phyloP scores from a whole-genome alignment of 495 filamentous ascomycete species.

The Cercophora newfieldiana region DNA sequence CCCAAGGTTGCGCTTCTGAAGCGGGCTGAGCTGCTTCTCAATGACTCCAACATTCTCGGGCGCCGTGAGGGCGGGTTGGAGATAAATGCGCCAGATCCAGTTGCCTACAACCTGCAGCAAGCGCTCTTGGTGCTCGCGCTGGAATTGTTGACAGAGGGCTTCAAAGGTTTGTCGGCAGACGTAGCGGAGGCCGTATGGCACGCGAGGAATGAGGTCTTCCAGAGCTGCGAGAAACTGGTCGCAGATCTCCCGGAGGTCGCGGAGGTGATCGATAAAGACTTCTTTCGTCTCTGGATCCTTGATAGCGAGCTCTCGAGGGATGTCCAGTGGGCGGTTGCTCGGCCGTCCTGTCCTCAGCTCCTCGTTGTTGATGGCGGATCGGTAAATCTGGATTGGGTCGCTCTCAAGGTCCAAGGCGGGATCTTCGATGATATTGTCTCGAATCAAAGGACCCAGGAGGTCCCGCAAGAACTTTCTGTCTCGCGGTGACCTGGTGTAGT shows the following conservation, averaged over 20 bases:
- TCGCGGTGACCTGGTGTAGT: conserved; percentile 86
- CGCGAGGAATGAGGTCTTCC: conserved; percentile 78
- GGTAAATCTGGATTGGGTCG: conserved; percentile 96
- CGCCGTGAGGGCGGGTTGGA: conserved; percentile 81
- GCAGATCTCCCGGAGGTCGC: conserved; percentile 88
- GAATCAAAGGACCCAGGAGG: conserved; percentile 76
- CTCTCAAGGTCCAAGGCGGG: conserved; percentile 89
- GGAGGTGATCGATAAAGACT: conserved; percentile 88
- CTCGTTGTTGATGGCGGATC: conserved; percentile 92
- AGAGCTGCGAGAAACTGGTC: conserved; percentile 81
- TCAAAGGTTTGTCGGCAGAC: conserved; percentile 86
- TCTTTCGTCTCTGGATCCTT: conserved; percentile 87
- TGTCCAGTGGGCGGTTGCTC: conserved; percentile 73
- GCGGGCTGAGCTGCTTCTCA: conserved; percentile 80
- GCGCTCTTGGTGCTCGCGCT: conserved; percentile 72
- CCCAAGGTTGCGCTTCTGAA: conserved; percentile 88
- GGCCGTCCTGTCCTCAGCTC: conserved; percentile 87
- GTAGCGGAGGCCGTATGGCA: conserved; percentile 93
- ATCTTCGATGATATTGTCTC: conserved; percentile 88
- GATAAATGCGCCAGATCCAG: conserved; percentile 92
- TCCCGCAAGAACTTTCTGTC: conserved; percentile 91
- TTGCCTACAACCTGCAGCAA: conserved; percentile 81
- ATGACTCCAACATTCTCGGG: conserved; percentile 89
- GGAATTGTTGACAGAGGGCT: conserved; percentile 70
- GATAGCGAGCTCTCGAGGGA: conserved; percentile 89